Percentiles rank a stretch among this genome's conserved stretches.
Conservation (phyloP, 306 rosid species). For the Fragaria iinumae region DNA sequence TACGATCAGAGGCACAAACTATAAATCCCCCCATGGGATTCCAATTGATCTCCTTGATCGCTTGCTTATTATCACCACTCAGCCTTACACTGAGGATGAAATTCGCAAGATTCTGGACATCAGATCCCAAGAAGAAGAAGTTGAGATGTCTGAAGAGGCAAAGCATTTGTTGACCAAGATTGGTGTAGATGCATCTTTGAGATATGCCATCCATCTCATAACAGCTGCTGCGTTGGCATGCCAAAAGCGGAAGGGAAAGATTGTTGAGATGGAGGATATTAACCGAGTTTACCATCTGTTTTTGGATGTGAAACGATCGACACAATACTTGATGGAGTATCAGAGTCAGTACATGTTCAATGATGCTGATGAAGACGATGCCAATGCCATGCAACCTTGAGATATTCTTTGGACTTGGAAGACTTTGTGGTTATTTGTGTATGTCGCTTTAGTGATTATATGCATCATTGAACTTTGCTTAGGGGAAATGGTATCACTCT, state of each 20-base stretch:
- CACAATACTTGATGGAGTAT: slow-evolving; percentile 94
- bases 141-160: slow-evolving; percentile 89
- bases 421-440: not conserved
- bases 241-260: slow-evolving; percentile 77
- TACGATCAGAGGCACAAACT: slow-evolving; percentile 85
- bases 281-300: slow-evolving; percentile 90
- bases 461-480: not conserved
- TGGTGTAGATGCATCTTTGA: slow-evolving; percentile 85
- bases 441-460: not conserved
- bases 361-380: slow-evolving; percentile 70
- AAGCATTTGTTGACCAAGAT: slow-evolving; percentile 79
- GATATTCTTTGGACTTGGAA: not conserved
- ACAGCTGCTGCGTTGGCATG: slow-evolving; percentile 85
- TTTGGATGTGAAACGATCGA: slow-evolving; percentile 93
- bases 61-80: slow-evolving; percentile 82
- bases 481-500: not conserved
- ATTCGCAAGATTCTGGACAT: slow-evolving; percentile 82
- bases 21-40: slow-evolving; percentile 95
- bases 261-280: slow-evolving; percentile 86
- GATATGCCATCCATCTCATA: slow-evolving; percentile 94
- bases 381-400: slow-evolving; percentile 58
- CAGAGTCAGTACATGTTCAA: slow-evolving; percentile 91
- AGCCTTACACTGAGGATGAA: slow-evolving; percentile 80
- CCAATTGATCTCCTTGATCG: slow-evolving; percentile 95
- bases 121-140: slow-evolving; percentile 93